Evolutionary conservation across 73 alveolate genomes (phyloP).

Genomic region (Paramecium sexaurelia): DNA sequence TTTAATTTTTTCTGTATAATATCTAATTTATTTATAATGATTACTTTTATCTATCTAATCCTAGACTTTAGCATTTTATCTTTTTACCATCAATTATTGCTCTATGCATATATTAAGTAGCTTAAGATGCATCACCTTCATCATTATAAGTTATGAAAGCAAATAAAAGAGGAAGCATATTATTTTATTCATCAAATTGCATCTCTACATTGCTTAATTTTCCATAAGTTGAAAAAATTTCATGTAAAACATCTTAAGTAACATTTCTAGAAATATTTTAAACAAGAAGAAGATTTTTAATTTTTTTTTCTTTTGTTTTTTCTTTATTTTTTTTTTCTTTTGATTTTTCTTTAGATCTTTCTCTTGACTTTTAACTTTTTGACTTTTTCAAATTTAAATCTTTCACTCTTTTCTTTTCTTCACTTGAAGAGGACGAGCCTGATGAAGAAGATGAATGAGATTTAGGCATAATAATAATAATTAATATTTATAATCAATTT

Average conservation of each 20-base stretch:
- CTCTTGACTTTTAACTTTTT: background rate
- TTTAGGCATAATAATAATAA: background rate
- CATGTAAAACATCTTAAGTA: background rate
- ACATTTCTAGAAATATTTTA: conserved; percentile 36
- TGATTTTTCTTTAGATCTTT: background rate
- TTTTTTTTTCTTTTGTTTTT: background rate
- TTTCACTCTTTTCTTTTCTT: background rate
- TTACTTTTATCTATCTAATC: conserved; percentile 23
- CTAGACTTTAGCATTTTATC: background rate
- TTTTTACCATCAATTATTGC: conserved; percentile 24
- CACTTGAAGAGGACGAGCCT: conserved; percentile 25
- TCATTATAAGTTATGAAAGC: conserved; percentile 17
- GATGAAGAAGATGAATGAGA: conserved; percentile 9
- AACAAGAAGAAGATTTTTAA: background rate
- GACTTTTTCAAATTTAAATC: background rate
- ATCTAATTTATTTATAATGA: background rate
- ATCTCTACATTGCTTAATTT: background rate
- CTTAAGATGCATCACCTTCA: conserved; percentile 50
- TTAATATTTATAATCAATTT: background rate
- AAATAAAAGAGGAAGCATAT: conserved; percentile 4
- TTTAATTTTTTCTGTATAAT: conserved; percentile 1
- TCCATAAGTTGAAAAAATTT: conserved; percentile 14
- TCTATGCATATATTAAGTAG: conserved; percentile 43
- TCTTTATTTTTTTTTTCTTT: background rate
- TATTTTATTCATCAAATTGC: conserved; percentile 29